Base-by-base conservation (phyloP, 129 eudicot species). In the Helichrysum umbraculigerum region DNA sequence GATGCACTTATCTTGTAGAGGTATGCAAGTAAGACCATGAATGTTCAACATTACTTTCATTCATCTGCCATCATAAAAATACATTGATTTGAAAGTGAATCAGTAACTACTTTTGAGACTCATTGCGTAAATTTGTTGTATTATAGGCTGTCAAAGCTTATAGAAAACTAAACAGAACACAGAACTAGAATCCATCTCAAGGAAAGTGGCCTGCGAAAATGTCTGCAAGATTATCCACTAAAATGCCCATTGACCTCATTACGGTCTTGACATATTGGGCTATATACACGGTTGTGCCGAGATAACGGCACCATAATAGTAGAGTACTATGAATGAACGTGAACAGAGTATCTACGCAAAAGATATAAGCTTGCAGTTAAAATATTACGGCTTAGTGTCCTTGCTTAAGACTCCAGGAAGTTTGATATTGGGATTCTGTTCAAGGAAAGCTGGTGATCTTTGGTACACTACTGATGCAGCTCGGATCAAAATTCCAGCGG, bases 381-480 rank as follows among this genome's bases (percentile, higher is more conserved):
- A 12, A 47, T 11, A 47, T 14, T 47, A 47, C 54, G 6, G 16
- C n/a, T 47, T 71, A 33, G 86, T 75, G 71, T 86, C 83, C 65
- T 81, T 85, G 72, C 61, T 70, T 63, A 79, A 79, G 16, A 44
- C 67, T 30, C 69, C 84, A 29, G 96, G 95, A 76, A 90, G 60
- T 84, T 90, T 92, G 74, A 85, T 78, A 65, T 84, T 78, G 21
- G 96, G 96, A 70, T 57, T 89, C 54, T 89, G 96, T 85, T 92
- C 96, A 63, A 80, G 15, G 63, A 92, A 92, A 76, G 89, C 85
- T 0, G 98, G 92, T 10, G 95, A 84, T 76, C 83, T 83, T 74
- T 85, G 83, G 70, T 88, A 93, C 47, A 93, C 95, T 72, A 90
- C 68, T 1, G 97, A 93, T 65, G 98, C 98, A n/a, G 92, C 95